Evolutionary conservation across 2,329 filamentous ascomycete species (phyloP).

Genomic region (Mariannaea sp.): DNA sequence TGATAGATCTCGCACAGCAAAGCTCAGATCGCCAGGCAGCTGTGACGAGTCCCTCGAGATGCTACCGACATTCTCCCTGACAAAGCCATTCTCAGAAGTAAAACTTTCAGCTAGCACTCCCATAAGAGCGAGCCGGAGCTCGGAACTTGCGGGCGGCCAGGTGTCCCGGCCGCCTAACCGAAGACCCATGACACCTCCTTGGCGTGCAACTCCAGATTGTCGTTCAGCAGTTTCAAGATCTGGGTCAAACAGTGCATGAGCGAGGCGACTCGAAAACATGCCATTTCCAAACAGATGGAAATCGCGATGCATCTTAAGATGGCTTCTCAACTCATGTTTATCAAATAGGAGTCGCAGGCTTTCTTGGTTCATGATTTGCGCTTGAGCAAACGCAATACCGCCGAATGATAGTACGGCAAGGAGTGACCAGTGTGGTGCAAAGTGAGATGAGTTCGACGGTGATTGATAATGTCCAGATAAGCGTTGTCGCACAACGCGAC

Average conservation of each 20-base stretch:
- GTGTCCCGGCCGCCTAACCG: conserved; percentile 78
- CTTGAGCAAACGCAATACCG: conserved; percentile 74
- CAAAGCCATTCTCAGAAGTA: conserved; percentile 35
- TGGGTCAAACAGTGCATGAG: conserved; percentile 82
- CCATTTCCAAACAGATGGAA: conserved; percentile 88
- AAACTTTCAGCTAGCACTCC: conserved; percentile 82
- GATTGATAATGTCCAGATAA: conserved; percentile 41
- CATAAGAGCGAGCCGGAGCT: conserved; percentile 87
- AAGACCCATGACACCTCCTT: conserved; percentile 77
- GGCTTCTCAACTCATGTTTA: conserved; percentile 70
- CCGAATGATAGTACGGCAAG: conserved; percentile 74
- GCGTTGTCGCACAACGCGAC: conserved; percentile 46
- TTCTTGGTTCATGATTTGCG: conserved; percentile 75
- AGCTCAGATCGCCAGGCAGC: conserved; percentile 75
- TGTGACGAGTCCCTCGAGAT: conserved; percentile 40
- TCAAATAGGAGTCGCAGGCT: conserved; percentile 77
- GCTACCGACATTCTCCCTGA: conserved; percentile 34
- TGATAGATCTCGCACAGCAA: conserved; percentile 81
- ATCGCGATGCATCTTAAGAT: conserved; percentile 74
- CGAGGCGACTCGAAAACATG: conserved; percentile 78
- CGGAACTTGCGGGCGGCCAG: conserved; percentile 94
- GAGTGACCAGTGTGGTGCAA: conserved; percentile 62
- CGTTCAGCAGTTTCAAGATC: conserved; percentile 80
- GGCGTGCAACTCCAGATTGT: conserved; percentile 68
- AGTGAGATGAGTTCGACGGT: conserved; percentile 35